phyloP scores from a whole-genome alignment of 2,329 filamentous ascomycete species.

The Clarireedia sp. region DNA sequence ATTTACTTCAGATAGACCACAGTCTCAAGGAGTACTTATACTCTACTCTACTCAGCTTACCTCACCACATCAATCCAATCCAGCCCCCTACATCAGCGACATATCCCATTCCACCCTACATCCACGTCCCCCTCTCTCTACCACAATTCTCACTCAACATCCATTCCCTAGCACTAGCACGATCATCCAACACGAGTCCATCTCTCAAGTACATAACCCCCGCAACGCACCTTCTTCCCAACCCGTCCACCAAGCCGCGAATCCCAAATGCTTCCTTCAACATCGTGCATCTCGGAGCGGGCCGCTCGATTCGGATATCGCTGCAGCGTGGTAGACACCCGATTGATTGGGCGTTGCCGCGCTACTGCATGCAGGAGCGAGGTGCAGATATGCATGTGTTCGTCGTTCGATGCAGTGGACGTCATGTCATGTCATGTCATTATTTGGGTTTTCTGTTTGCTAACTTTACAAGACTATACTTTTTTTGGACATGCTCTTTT shows the following conservation, averaged over 20 bases:
- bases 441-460: too few relatives aligned
- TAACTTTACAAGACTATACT: too few relatives aligned
- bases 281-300: neutral
- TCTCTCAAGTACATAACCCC: too few relatives aligned
- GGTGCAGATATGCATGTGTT: neutral
- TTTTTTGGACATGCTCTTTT: too few relatives aligned
- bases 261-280: neutral
- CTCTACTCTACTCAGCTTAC: neutral
- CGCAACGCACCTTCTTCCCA: too few relatives aligned
- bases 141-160: neutral
- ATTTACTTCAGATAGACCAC: too few relatives aligned
- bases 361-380: neutral
- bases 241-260: neutral
- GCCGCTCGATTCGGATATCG: neutral
- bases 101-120: neutral
- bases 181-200: too few relatives aligned
- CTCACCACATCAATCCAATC: neutral
- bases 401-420: too few relatives aligned
- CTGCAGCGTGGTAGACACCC: neutral
- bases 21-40: neutral
- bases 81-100: neutral
- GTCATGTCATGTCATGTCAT: too few relatives aligned
- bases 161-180: too few relatives aligned
- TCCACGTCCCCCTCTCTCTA: neutral
- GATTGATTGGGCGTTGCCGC: neutral